Evolutionary conservation across 1,284 basidiomycete genomes (phyloP).

Genomic region (Austroboletus novae-zelandiae): DNA sequence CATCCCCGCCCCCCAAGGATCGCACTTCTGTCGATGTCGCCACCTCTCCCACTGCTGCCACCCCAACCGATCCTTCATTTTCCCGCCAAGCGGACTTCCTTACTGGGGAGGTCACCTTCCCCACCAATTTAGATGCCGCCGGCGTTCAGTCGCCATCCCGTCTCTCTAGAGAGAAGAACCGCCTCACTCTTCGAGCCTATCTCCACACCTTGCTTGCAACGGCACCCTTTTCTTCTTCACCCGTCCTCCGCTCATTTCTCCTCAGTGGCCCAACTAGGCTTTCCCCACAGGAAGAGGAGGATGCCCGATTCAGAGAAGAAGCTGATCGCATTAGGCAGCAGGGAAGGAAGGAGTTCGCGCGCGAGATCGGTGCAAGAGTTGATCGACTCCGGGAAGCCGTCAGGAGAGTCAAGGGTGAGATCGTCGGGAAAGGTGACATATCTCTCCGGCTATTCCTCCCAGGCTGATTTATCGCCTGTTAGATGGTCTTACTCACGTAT

Average conservation of each 20-base stretch:
- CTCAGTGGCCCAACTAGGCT: conserved; percentile 75
- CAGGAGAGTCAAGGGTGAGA: conserved; percentile 87
- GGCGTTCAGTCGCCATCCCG: conserved; percentile 36
- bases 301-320: conserved; percentile 79
- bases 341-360: conserved; percentile 81
- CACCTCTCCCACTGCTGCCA: conserved; percentile 16
- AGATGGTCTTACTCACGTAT: conserved; percentile 88
- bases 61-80: not conserved
- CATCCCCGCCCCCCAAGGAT: conserved; percentile 83
- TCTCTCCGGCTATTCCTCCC: not conserved
- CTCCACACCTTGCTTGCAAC: conserved; percentile 79
- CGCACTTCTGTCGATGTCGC: conserved; percentile 62
- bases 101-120: conserved; percentile 2
- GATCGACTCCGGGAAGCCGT: conserved; percentile 85
- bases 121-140: conserved; percentile 5
- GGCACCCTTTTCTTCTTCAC: conserved; percentile 76
- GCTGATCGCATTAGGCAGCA: conserved; percentile 90
- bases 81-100: conserved; percentile 1
- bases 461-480: conserved; percentile 5
- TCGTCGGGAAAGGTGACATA: conserved; percentile 72
- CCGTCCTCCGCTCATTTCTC: conserved; percentile 85
- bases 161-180: conserved; percentile 90
- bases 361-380: conserved; percentile 84
- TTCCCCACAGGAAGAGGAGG: conserved; percentile 74
- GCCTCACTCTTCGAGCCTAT: conserved; percentile 92